A percentile compares a stretch with the other conserved stretches of the same genome.
These are phyloP conservation scores for Lyophyllum semitale DNA, from an alignment of 768 basidiomycete genomes.

Conservation along the genomic window DNA sequence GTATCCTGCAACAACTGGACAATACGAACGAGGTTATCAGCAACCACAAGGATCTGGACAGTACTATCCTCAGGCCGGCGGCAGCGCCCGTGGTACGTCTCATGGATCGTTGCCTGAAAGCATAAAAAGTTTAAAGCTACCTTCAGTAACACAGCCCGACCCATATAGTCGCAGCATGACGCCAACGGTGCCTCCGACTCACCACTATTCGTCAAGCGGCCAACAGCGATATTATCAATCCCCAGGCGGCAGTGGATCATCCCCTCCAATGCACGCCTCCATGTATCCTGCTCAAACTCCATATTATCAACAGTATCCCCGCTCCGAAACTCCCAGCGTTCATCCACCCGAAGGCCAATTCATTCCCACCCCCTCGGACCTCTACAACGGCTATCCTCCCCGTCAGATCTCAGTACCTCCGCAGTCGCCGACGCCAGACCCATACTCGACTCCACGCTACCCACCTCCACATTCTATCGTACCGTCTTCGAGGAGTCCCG, in stretches of 20 bases:
- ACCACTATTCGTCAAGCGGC: slow-evolving; percentile 29
- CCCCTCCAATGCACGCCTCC: slow-evolving; percentile 17
- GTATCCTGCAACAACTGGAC: slow-evolving; percentile 23
- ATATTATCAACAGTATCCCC: slow-evolving; percentile 24
- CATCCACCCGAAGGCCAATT: slow-evolving; percentile 34
- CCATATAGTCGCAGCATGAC: slow-evolving; percentile 41
- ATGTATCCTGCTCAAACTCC: slow-evolving; percentile 19
- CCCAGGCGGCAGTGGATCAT: slow-evolving; percentile 20
- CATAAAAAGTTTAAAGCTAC: not conserved
- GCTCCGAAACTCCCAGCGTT: slow-evolving; percentile 17
- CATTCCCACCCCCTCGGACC: slow-evolving; percentile 52
- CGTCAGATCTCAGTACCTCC: slow-evolving; percentile 22
- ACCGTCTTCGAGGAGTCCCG: slow-evolving; percentile 30
- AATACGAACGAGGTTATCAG: slow-evolving; percentile 27
- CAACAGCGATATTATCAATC: slow-evolving; percentile 25
- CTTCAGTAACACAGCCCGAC: slow-evolving; percentile 12
- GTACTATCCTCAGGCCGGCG: slow-evolving; percentile 34
- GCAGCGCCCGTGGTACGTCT: slow-evolving; percentile 18
- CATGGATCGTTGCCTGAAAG: not conserved
- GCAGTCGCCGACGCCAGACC: slow-evolving; percentile 25
- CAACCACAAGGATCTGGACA: slow-evolving; percentile 32
- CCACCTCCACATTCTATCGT: slow-evolving; percentile 27
- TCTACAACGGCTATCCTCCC: slow-evolving; percentile 32
- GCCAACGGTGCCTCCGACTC: slow-evolving; percentile 28
- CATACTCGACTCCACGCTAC: slow-evolving; percentile 19